Conservation (phyloP, 23 red algal genomes). For the Rhodosorus marinus region DNA sequence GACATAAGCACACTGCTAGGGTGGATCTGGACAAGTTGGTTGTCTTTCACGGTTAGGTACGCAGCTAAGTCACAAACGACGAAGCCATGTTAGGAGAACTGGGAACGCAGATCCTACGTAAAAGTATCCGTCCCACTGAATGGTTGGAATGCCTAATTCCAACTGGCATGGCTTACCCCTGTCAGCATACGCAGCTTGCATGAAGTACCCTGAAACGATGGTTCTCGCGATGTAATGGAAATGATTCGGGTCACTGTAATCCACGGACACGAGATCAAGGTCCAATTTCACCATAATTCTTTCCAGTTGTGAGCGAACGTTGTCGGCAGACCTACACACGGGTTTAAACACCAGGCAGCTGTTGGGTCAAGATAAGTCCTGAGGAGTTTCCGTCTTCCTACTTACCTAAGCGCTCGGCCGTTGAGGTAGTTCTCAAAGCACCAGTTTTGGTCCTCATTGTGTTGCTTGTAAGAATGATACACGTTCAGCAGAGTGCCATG, state of each 20-base stretch:
- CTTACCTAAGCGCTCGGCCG: conserved; percentile 26
- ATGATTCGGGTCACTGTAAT: not conserved
- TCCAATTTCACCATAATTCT: conserved; percentile 23
- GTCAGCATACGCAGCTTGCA: conserved; percentile 53
- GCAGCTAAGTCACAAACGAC: conserved; percentile 9
- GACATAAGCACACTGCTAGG: conserved; percentile 39
- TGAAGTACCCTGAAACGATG: conserved; percentile 51
- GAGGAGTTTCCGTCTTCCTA: too few species aligned
- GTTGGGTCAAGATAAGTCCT: too few species aligned
- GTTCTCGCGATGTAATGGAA: not conserved
- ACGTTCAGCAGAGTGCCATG: conserved; percentile 65
- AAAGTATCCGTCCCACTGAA: too few species aligned
- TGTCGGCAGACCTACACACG: too few species aligned
- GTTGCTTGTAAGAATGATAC: conserved; percentile 47
- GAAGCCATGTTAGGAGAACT: too few species aligned
- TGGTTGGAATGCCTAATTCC: too few species aligned
- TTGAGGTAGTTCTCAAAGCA: conserved; percentile 84
- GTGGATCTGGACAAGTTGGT: conserved; percentile 59
- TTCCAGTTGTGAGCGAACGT: conserved; percentile 58
- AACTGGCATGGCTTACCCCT: too few species aligned
- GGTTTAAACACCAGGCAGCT: too few species aligned
- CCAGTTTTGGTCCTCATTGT: conserved; percentile 33
- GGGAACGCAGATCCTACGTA: too few species aligned
- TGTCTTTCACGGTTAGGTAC: conserved; percentile 76
- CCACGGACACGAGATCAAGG: not conserved